Evolutionary conservation across 2,329 filamentous ascomycete species (phyloP).

Genomic region (Nigrospora sphaerica): DNA sequence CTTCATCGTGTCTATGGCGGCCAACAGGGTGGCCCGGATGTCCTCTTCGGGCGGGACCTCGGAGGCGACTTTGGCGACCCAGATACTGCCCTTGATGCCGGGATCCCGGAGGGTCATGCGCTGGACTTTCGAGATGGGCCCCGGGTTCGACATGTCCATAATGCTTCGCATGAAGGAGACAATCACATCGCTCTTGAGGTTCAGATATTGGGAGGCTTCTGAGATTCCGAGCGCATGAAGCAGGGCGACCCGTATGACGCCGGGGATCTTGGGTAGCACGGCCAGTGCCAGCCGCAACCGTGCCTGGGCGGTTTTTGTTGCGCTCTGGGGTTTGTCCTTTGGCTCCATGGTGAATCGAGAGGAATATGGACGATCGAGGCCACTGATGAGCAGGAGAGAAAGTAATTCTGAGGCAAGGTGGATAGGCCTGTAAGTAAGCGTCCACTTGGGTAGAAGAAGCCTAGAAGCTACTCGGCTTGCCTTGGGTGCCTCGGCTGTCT

Average conservation of each 20-base stretch:
- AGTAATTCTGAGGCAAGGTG: background rate
- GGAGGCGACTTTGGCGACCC: slow-evolving; percentile 67
- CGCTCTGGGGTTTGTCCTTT: background rate
- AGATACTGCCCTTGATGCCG: slow-evolving; percentile 68
- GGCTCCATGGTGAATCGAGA: background rate
- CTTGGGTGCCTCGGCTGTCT: background rate
- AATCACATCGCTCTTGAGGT: slow-evolving; percentile 67
- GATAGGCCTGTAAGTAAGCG: background rate
- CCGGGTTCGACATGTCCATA: slow-evolving; percentile 36
- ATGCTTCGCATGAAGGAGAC: slow-evolving; percentile 66
- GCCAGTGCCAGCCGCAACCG: slow-evolving; percentile 2
- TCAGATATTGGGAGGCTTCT: slow-evolving; percentile 66
- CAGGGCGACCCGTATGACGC: slow-evolving; percentile 54
- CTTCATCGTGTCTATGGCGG: slow-evolving; percentile 48
- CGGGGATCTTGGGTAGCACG: slow-evolving; percentile 51
- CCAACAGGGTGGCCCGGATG: slow-evolving; percentile 49
- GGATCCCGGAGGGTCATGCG: slow-evolving; percentile 20
- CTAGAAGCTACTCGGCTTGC: background rate
- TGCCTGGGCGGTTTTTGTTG: background rate
- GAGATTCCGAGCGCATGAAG: slow-evolving; percentile 62
- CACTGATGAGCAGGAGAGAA: background rate
- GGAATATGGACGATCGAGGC: background rate
- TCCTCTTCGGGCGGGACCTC: slow-evolving; percentile 50
- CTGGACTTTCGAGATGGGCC: slow-evolving; percentile 57
- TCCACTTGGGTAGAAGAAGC: background rate